Percentiles rank a stretch among this genome's conserved stretches.
phyloP scores from a whole-genome alignment of 495 filamentous ascomycete species.

The Neurospora africana region DNA sequence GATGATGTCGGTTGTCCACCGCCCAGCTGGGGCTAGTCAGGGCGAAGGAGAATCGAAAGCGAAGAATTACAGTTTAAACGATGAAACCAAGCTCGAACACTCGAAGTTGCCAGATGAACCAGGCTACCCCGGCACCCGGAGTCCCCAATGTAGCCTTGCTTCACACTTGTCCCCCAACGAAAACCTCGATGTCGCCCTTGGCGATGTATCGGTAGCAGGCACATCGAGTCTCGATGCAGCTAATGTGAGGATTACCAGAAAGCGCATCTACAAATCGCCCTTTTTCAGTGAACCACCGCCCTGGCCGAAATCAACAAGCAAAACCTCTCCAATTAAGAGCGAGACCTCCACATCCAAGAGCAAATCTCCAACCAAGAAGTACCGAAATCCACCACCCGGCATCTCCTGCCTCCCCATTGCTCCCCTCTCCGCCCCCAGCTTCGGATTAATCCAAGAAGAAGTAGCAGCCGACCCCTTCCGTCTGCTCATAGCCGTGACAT shows the following conservation, averaged over 20 bases:
- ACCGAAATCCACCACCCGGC: constrained; percentile 28
- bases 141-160: not conserved
- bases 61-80: not conserved
- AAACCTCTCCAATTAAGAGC: not conserved
- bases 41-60: not conserved
- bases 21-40: not conserved
- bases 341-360: not conserved
- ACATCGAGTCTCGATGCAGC: not conserved
- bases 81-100: not conserved
- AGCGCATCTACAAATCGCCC: constrained; percentile 23
- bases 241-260: constrained; percentile 1
- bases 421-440: constrained; percentile 46
- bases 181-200: not conserved
- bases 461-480: constrained; percentile 60
- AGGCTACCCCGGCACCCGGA: not conserved
- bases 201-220: not conserved
- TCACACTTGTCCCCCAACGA: not conserved
- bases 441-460: constrained; percentile 79
- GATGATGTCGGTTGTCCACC: not conserved
- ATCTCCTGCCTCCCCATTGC: constrained; percentile 65
- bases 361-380: constrained; percentile 3
- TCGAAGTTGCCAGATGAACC: not conserved
- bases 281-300: constrained; percentile 26
- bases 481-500: constrained; percentile 65
- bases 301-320: constrained; percentile 1